phyloP scores from a whole-genome alignment of 75 land plant species.

The Pinus tabuliformis region DNA sequence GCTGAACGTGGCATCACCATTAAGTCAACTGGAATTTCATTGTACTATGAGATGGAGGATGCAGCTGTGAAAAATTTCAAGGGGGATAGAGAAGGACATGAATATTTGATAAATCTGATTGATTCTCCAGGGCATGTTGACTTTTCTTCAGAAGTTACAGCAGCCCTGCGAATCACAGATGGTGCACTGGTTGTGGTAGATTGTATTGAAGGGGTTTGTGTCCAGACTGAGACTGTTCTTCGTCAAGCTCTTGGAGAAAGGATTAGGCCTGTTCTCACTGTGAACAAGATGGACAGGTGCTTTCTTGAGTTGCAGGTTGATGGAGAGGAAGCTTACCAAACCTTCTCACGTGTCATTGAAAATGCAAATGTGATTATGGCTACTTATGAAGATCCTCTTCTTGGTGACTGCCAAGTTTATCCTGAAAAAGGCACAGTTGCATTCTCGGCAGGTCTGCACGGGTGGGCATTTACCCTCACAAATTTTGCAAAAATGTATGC shows the following conservation, averaged over 20 bases:
- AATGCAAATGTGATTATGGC: conserved; percentile 96
- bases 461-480: conserved; percentile 93
- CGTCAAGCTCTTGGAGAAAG: conserved; percentile 94
- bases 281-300: conserved; percentile 97
- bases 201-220: conserved; percentile 93
- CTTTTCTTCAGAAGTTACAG: conserved; percentile 91
- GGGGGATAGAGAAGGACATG: conserved; percentile 50
- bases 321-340: conserved; percentile 84
- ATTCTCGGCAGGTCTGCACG: conserved; percentile 93
- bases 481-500: conserved; percentile 98
- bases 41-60: conserved; percentile 58
- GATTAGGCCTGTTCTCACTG: conserved; percentile 87
- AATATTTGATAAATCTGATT: conserved; percentile 66
- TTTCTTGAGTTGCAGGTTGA: conserved; percentile 85
- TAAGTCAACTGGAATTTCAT: conserved; percentile 70
- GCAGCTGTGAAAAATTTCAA: conserved; percentile 45
- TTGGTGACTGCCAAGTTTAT: conserved; percentile 93
- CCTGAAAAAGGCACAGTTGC: conserved; percentile 98
- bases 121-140: conserved; percentile 83
- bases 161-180: conserved; percentile 91
- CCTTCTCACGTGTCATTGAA: conserved; percentile 60
- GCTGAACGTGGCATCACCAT: conserved; percentile 82
- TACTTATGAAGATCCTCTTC: conserved; percentile 84
- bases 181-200: conserved; percentile 94
- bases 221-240: conserved; percentile 92